Percentiles rank a stretch among this genome's conserved stretches.
phyloP scores from a whole-genome alignment of 2,329 filamentous ascomycete genomes.

The Fusarium sublunatum region DNA sequence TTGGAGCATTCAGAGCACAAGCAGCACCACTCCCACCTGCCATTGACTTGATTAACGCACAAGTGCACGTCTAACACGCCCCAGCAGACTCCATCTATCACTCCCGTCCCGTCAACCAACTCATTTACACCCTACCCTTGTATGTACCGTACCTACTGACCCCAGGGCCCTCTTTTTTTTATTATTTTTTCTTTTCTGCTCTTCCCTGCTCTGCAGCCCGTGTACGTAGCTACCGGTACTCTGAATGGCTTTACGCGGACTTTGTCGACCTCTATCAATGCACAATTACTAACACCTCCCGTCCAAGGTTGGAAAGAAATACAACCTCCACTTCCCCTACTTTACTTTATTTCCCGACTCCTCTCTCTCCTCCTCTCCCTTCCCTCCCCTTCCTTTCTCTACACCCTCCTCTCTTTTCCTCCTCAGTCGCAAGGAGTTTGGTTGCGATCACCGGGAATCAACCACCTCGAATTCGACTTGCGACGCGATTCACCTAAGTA shows the following conservation, averaged over 20 bases:
- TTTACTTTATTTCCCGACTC: conserved; percentile 7
- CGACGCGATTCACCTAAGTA: conserved; percentile 12
- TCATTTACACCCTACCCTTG: conserved; percentile 32
- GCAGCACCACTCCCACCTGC: not conserved
- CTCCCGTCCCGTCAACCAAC: conserved; percentile 33
- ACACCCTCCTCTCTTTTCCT: conserved; percentile 7
- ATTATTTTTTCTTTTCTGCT: conserved; percentile 9
- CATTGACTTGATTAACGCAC: conserved; percentile 11
- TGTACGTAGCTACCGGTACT: not conserved
- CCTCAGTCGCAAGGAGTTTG: conserved; percentile 28
- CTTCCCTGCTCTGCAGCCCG: not conserved
- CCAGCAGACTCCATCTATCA: conserved; percentile 15
- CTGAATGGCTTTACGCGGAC: not conserved
- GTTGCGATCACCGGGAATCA: conserved; percentile 3
- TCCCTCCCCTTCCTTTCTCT: conserved; percentile 12
- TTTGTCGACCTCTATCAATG: not conserved
- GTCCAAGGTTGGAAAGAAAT: conserved; percentile 18
- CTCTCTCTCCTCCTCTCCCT: not conserved
- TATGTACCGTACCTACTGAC: conserved; percentile 14
- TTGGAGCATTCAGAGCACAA: not conserved
- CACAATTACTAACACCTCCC: conserved; percentile 38
- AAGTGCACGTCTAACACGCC: conserved; percentile 17
- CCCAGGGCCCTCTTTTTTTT: conserved; percentile 38
- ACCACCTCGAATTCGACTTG: conserved; percentile 18
- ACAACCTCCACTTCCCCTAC: conserved; percentile 31